phyloP scores from a whole-genome alignment of 345 rosid genomes.

The Salix dunnii region DNA sequence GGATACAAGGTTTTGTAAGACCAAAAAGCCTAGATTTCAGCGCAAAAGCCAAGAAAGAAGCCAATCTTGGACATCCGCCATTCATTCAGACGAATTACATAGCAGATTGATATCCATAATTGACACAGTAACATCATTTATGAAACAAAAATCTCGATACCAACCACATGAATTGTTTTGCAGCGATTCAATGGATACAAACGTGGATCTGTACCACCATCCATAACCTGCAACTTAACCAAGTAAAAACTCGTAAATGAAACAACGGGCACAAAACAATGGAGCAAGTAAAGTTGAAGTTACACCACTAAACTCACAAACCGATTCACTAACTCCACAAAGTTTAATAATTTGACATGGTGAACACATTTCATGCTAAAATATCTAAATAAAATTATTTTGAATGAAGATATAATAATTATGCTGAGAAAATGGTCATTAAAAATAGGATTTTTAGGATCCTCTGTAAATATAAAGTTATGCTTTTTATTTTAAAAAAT shows the following conservation, averaged over 20 bases:
- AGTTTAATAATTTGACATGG: no score
- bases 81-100: conserved; percentile 31
- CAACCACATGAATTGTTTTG: conserved; percentile 87
- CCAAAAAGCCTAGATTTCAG: conserved; percentile 42
- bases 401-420: no score
- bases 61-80: no score
- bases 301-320: background rate
- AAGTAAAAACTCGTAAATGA: background rate
- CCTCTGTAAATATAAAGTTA: no score
- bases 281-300: background rate
- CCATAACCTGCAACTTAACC: conserved; percentile 62
- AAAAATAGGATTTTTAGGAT: no score
- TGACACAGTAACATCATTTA: conserved; percentile 13
- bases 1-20: conserved; percentile 51
- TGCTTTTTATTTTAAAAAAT: no score
- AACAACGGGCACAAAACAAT: background rate
- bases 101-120: conserved; percentile 41
- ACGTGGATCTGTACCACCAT: conserved; percentile 51
- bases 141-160: conserved; percentile 39
- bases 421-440: no score
- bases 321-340: no score
- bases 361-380: no score
- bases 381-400: no score
- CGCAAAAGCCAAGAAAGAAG: conserved; percentile 48
- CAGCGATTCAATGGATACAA: conserved; percentile 91